phyloP scores from a whole-genome alignment of 139 green algal species.

The Mychonastes homosphaera region DNA sequence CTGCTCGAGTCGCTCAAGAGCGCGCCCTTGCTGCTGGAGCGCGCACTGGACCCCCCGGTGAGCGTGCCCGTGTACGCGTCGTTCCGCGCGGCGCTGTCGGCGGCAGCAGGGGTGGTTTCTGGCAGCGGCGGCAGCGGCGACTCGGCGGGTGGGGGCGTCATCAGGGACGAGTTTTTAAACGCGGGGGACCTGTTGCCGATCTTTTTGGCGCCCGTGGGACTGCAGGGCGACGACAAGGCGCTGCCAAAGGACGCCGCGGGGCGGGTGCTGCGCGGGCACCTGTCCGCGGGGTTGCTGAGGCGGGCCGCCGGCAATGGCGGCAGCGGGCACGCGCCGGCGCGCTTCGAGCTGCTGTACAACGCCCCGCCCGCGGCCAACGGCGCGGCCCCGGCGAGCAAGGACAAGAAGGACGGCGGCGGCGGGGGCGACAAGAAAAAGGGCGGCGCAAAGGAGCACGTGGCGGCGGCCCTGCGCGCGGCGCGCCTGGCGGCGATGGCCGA shows the following conservation, averaged over 20 bases:
- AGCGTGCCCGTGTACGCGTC: constrained; percentile 49
- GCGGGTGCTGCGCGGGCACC: constrained; percentile 35
- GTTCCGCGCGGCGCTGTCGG: constrained; percentile 34
- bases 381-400: constrained; percentile 7
- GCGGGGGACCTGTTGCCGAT: constrained; percentile 37
- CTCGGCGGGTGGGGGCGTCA: neutral
- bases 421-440: neutral
- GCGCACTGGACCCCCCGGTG: constrained; percentile 32
- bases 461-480: neutral
- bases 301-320: constrained; percentile 11
- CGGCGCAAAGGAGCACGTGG: constrained; percentile 13
- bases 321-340: constrained; percentile 18
- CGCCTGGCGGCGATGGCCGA: too few relatives aligned
- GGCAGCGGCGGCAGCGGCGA: neutral
- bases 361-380: constrained; percentile 27
- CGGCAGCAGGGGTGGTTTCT: constrained; percentile 4
- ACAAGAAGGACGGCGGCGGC: neutral
- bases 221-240: constrained; percentile 58
- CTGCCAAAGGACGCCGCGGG: constrained; percentile 77
- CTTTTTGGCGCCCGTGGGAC: too few relatives aligned
- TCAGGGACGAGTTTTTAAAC: neutral
- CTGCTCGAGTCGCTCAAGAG: constrained; percentile 62
- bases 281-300: constrained; percentile 39
- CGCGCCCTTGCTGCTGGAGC: constrained; percentile 26
- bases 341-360: constrained; percentile 23